Evolutionary conservation across 805 yeast species (phyloP).

Genomic region (Debaryomyces maramus): DNA sequence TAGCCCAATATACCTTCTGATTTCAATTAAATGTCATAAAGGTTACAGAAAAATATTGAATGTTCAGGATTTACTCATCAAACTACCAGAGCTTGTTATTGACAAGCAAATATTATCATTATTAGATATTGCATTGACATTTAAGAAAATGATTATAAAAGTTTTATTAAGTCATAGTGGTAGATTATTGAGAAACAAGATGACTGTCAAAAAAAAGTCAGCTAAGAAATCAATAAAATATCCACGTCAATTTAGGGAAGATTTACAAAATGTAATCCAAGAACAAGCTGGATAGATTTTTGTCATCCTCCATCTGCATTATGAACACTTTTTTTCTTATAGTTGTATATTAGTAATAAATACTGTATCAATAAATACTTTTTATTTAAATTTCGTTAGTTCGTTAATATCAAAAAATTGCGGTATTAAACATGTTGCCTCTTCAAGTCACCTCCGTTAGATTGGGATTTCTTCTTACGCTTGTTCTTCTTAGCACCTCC

Average conservation of each 20-base stretch:
- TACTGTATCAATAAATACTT: no score
- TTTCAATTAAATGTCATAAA: conserved; percentile 34
- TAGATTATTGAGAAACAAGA: conserved; percentile 33
- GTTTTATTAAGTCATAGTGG: conserved; percentile 38
- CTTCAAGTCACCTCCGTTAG: conserved; percentile 33
- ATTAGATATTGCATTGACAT: conserved; percentile 33
- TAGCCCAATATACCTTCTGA: conserved; percentile 27
- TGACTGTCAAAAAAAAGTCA: conserved; percentile 18
- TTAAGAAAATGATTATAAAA: conserved; percentile 32
- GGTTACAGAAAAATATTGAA: conserved; percentile 38
- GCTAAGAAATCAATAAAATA: no score
- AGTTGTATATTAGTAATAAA: no score
- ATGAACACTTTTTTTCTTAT: no score
- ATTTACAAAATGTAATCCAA: no score
- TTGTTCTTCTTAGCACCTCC: conserved; percentile 28
- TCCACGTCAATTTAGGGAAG: no score
- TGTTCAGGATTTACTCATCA: conserved; percentile 35
- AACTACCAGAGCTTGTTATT: conserved; percentile 35
- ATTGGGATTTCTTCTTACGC: conserved; percentile 42
- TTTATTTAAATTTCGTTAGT: background rate
- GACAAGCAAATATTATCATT: conserved; percentile 31
- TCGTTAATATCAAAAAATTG: background rate
- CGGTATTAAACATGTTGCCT: conserved; percentile 32
- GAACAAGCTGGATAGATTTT: no score
- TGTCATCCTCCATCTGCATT: no score